These are phyloP conservation scores for Solanum stenotomum DNA, from an alignment of 257 asterid genomes.

Conservation along the genomic window DNA sequence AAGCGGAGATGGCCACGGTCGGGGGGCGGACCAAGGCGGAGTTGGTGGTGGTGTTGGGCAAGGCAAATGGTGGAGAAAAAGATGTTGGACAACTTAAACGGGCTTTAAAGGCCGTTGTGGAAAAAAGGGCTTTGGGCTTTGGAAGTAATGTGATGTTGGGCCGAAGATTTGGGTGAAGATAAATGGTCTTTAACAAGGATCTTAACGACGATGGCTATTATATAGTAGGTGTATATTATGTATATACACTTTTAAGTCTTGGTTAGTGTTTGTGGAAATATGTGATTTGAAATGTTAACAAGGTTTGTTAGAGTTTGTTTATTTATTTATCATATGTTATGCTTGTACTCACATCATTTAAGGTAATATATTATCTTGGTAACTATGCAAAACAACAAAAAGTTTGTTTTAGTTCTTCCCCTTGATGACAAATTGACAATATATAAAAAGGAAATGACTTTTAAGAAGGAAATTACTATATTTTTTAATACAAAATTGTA, in stretches of 20 bases:
- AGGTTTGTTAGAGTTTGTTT: background rate
- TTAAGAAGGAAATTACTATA: background rate
- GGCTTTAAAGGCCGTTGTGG: conserved; percentile 27
- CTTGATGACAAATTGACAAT: background rate
- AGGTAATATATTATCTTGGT: background rate
- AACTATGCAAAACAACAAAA: background rate
- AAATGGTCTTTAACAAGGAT: background rate
- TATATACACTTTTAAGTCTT: background rate
- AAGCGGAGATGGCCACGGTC: conserved; percentile 30
- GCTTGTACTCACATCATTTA: background rate
- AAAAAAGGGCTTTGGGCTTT: conserved; percentile 11
- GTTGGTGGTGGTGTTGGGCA: conserved; percentile 21
- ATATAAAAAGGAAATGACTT: background rate
- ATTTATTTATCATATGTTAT: background rate
- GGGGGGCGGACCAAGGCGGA: conserved; percentile 32
- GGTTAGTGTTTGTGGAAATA: background rate
- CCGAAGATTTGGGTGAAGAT: background rate
- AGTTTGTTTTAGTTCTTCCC: background rate
- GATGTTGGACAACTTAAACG: conserved; percentile 13
- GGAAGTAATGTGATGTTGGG: conserved; percentile 2
- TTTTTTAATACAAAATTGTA: background rate
- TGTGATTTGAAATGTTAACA: background rate
- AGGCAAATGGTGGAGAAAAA: background rate
- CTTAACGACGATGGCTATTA: background rate
- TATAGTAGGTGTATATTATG: background rate